phyloP scores from a whole-genome alignment of 1,139 yeast species.

The Yamadazyma triangularis region DNA sequence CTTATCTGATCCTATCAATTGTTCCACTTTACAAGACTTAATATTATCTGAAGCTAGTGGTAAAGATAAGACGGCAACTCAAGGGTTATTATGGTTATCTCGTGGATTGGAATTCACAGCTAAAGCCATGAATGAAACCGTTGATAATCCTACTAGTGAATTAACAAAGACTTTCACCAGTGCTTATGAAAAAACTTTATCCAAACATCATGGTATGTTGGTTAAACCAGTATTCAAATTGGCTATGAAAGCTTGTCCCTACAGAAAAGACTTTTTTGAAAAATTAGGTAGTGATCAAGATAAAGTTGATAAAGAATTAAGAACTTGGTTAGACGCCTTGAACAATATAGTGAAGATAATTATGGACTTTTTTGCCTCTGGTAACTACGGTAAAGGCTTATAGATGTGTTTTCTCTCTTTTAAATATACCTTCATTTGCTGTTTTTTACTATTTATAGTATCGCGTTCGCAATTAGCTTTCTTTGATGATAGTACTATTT shows the following conservation, averaged over 20 bases:
- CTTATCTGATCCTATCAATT: conserved; percentile 57
- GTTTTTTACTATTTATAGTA: too few species aligned
- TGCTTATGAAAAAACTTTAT: conserved; percentile 74
- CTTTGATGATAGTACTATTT: not conserved
- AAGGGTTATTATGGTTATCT: conserved; percentile 84
- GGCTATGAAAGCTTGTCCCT: conserved; percentile 96
- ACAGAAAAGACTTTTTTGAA: conserved; percentile 77
- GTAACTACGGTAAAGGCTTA: conserved; percentile 87
- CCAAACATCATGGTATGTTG: conserved; percentile 77
- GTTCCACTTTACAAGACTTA: conserved; percentile 71
- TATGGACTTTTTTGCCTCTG: conserved; percentile 69
- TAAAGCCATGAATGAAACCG: conserved; percentile 77
- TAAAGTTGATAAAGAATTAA: conserved; percentile 61
- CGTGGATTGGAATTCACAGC: conserved; percentile 89
- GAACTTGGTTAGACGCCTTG: conserved; percentile 71
- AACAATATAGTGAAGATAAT: conserved; percentile 71
- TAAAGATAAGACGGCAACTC: conserved; percentile 78
- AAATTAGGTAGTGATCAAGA: conserved; percentile 73
- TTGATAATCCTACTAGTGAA: conserved; percentile 58
- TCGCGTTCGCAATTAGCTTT: too few species aligned
- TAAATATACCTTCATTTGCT: too few species aligned
- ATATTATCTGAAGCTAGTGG: conserved; percentile 65
- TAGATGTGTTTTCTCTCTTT: conserved; percentile 24
- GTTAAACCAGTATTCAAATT: conserved; percentile 84
- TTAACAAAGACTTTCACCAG: conserved; percentile 75